Conservation (phyloP, 1,139 yeast genomes). For the Saccharomyces hybrid region DNA sequence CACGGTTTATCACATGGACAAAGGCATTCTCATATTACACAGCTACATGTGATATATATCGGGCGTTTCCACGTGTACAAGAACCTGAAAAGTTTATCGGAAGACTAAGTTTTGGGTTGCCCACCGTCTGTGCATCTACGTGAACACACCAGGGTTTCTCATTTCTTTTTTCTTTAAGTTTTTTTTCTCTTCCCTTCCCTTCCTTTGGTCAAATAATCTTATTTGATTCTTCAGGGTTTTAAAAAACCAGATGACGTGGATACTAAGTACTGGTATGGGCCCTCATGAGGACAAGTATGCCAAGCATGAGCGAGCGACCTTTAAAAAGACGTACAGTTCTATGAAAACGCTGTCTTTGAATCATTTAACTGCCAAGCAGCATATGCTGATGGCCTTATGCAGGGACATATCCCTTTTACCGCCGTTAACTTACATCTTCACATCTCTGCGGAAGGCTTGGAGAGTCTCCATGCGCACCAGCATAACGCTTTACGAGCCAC, state of each 20-base stretch:
- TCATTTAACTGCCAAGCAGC: conserved; percentile 63
- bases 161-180: background rate
- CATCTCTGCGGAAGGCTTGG: conserved; percentile 47
- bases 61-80: background rate
- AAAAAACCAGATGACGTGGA: background rate
- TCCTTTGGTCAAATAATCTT: background rate
- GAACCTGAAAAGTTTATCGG: background rate
- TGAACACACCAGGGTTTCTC: background rate
- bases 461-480: conserved; percentile 18
- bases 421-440: conserved; percentile 49
- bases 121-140: background rate
- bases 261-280: background rate
- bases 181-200: background rate
- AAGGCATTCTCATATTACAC: background rate
- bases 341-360: conserved; percentile 27
- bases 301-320: conserved; percentile 3
- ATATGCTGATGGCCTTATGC: conserved; percentile 62
- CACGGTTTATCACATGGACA: background rate
- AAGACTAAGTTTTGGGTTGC: background rate
- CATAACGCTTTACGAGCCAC: conserved; percentile 28
- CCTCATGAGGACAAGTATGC: background rate
- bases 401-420: conserved; percentile 68
- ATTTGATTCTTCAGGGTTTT: background rate
- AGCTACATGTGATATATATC: background rate
- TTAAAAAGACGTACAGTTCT: conserved; percentile 18